phyloP scores from a whole-genome alignment of 1,284 basidiomycete genomes.

The Volvariella volvacea region DNA sequence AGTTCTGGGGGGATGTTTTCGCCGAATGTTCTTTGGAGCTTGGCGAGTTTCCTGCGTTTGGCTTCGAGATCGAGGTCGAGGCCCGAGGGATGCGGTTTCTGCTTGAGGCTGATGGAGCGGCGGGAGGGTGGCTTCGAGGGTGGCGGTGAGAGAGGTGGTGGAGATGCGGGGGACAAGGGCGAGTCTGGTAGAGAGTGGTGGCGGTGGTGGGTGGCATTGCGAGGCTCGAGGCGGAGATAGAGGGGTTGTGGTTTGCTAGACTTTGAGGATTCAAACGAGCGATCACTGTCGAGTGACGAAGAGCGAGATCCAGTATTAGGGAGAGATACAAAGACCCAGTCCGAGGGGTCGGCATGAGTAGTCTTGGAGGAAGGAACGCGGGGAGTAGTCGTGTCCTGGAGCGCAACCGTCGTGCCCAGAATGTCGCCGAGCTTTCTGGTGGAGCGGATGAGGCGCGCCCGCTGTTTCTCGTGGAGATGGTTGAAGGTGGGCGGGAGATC shows the following conservation, averaged over 20 bases:
- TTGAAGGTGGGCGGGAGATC: neutral
- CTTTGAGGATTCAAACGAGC: neutral
- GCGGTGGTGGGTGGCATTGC: too few species aligned
- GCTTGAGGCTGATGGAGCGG: neutral
- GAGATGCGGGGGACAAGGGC: neutral
- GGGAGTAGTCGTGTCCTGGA: neutral
- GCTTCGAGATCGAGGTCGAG: neutral
- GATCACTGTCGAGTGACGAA: neutral
- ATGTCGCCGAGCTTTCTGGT: neutral
- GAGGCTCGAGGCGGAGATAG: neutral
- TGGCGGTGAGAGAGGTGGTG: neutral
- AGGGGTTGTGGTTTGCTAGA: neutral
- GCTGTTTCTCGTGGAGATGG: neutral
- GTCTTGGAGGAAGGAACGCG: neutral
- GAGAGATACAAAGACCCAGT: neutral
- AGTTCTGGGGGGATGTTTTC: constrained; percentile 49
- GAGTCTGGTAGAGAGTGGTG: too few species aligned
- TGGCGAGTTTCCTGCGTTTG: constrained; percentile 28
- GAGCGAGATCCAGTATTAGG: neutral
- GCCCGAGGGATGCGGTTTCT: neutral
- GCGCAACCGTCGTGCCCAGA: neutral
- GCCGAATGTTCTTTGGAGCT: constrained; percentile 44
- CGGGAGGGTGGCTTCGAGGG: neutral
- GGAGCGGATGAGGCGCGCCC: constrained; percentile 1
- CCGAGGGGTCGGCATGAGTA: neutral